These are phyloP conservation scores for Eugenia klotzschiana DNA, from an alignment of 441 rosid genomes.

Conservation along the genomic window DNA sequence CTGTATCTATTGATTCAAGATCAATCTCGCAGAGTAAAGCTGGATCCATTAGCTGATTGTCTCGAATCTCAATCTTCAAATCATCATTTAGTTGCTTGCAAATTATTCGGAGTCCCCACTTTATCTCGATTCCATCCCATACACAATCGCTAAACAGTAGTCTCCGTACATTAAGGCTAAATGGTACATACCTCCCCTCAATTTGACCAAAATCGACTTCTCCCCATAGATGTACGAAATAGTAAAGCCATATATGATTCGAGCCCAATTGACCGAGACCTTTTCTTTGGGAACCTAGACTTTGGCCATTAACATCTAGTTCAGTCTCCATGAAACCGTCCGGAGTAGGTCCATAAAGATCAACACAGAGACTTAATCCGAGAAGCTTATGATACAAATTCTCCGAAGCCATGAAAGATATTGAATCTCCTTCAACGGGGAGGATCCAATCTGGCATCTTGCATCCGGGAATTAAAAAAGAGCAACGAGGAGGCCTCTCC, in stretches of 20 bases:
- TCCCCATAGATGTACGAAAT: background rate
- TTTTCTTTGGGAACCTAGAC: accelerated
- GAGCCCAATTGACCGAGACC: accelerated
- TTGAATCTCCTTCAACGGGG: accelerated
- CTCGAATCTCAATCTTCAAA: background rate
- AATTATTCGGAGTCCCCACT: background rate
- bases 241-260: background rate
- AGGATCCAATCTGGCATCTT: background rate
- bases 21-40: background rate
- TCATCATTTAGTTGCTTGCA: background rate
- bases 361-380: accelerated
- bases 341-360: no score
- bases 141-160: no score
- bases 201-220: background rate
- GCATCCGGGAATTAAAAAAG: accelerated
- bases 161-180: no score
- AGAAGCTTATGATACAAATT: background rate
- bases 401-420: background rate
- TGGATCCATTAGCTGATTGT: accelerated
- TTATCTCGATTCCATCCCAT: no score
- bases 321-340: no score
- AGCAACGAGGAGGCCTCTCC: accelerated
- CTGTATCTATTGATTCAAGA: background rate
- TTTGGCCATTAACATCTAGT: background rate
- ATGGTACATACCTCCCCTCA: background rate